Conservation (phyloP, 2,329 filamentous ascomycete species). For the Exutisphaerella laricina region DNA sequence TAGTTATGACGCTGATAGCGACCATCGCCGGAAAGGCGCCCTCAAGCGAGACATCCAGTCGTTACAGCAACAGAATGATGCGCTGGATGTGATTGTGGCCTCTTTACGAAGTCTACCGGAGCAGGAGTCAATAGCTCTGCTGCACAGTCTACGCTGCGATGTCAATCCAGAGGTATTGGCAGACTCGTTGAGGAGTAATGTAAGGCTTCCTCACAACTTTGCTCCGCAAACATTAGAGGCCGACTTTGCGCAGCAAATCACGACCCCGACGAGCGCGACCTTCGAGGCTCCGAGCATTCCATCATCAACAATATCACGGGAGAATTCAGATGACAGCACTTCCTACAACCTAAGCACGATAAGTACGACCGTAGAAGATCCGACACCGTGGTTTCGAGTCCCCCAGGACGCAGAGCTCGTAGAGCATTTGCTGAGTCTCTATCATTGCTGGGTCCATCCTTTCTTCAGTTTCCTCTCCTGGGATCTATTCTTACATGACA, state of each 20-base stretch:
- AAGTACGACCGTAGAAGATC: constrained; percentile 8
- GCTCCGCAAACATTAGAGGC: constrained; percentile 31
- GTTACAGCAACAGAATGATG: constrained; percentile 34
- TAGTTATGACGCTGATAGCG: constrained; percentile 46
- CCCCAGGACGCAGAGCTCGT: constrained; percentile 34
- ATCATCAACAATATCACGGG: constrained; percentile 11
- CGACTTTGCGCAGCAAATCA: constrained; percentile 29
- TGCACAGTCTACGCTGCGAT: constrained; percentile 41
- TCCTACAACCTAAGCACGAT: constrained; percentile 1
- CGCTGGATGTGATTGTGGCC: constrained; percentile 39
- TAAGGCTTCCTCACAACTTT: constrained; percentile 33
- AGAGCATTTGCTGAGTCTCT: constrained; percentile 33
- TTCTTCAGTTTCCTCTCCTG: constrained; percentile 68
- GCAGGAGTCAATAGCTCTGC: constrained; percentile 38
- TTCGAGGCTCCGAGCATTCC: constrained; percentile 9
- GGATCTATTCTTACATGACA: constrained; percentile 64
- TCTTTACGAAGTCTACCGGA: constrained; percentile 43
- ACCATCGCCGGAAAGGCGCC: constrained; percentile 42
- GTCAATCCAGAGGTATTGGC: constrained; percentile 38
- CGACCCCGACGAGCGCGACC: constrained; percentile 15
- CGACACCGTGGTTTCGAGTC: constrained; percentile 26
- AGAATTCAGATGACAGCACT: constrained; percentile 18
- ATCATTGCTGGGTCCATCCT: constrained; percentile 59
- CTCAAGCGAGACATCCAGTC: constrained; percentile 38
- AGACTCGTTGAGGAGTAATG: constrained; percentile 37